Evolutionary conservation across 139 green algal species (phyloP).

Genomic region (Haematococcus lacustris): DNA sequence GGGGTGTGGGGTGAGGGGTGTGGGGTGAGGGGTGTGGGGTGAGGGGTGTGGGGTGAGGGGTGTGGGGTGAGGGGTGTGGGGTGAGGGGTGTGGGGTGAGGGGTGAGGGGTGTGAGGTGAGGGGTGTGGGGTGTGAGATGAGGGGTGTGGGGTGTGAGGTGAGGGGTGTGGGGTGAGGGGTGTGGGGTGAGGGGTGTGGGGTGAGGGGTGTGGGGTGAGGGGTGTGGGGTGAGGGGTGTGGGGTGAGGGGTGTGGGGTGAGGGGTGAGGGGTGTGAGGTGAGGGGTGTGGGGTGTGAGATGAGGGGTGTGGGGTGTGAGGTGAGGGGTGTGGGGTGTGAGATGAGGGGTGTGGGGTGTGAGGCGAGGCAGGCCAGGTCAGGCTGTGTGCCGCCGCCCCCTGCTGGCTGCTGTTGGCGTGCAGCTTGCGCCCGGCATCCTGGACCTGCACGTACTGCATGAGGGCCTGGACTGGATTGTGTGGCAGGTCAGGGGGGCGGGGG

Average conservation of each 20-base stretch:
- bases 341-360: not conserved
- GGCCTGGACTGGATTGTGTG: slow-evolving; percentile 28
- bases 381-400: not conserved
- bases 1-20: no score
- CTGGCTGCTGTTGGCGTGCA: not conserved
- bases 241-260: not conserved
- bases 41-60: no score
- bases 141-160: no score
- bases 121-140: no score
- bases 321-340: not conserved
- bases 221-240: not conserved
- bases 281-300: not conserved
- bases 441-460: not conserved
- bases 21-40: no score
- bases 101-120: no score
- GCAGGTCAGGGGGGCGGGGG: no score
- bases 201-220: not conserved
- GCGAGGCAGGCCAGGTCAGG: not conserved
- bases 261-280: not conserved
- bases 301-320: not conserved
- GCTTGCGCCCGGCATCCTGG: not conserved
- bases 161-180: no score
- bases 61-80: no score
- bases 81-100: no score
- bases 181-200: no score